Evolutionary conservation across 225 moss, liverwort and hornwort genomes (phyloP).

Genomic region (Thuidium tamariscinum): DNA sequence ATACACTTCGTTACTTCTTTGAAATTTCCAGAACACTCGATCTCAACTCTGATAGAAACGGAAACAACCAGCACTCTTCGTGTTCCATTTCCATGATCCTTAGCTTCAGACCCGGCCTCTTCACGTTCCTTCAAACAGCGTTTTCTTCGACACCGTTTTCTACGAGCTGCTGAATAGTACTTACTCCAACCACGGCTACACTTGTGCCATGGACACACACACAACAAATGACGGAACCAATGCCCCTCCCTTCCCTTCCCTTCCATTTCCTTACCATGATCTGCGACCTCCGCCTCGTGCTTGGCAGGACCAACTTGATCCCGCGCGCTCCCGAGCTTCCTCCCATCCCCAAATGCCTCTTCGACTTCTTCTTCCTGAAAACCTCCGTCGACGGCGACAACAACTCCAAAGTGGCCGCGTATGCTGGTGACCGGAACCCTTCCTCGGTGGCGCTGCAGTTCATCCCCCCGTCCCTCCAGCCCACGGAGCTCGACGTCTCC

Average conservation of each 20-base stretch:
- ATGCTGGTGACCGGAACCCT: slow-evolving; percentile 39
- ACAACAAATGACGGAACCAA: not conserved
- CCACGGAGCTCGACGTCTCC: not conserved
- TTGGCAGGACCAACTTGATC: slow-evolving; percentile 16
- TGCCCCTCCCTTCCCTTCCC: not conserved
- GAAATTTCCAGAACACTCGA: not conserved
- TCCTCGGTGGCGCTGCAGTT: slow-evolving; percentile 7
- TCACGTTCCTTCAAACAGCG: not conserved
- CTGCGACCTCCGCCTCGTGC: slow-evolving; percentile 14
- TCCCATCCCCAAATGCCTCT: not conserved
- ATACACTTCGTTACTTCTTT: not conserved
- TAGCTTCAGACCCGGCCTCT: not conserved
- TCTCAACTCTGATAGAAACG: not conserved
- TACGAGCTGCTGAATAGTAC: not conserved
- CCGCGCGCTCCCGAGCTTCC: not conserved
- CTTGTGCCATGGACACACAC: not conserved
- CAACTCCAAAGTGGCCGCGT: slow-evolving; percentile 44
- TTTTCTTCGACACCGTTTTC: not conserved
- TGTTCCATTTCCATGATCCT: not conserved
- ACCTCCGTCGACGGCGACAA: slow-evolving; percentile 44
- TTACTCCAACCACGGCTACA: not conserved
- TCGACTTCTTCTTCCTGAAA: slow-evolving; percentile 8
- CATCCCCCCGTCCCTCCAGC: not conserved
- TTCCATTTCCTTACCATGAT: slow-evolving; percentile 10
- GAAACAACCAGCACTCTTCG: not conserved